Evolutionary conservation across 345 rosid genomes (phyloP).

Genomic region (Citrus glauca): DNA sequence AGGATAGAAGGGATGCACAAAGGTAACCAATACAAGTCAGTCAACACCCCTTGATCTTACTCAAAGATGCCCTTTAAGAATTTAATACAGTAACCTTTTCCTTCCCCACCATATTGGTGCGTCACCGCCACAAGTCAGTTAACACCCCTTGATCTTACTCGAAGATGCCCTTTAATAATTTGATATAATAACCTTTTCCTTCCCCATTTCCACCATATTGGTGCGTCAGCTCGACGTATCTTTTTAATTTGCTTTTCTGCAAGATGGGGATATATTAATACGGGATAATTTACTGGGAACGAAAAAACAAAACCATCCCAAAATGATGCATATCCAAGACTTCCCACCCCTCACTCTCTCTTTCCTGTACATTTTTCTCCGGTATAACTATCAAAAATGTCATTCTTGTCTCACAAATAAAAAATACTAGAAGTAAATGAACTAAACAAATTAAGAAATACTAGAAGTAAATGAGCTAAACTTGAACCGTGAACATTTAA

Average conservation of each 20-base stretch:
- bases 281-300: neutral
- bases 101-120: constrained; percentile 58
- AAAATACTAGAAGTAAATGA: neutral
- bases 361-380: neutral
- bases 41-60: constrained; percentile 24
- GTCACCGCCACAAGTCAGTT: too few species aligned
- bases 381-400: neutral
- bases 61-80: constrained; percentile 39
- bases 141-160: constrained; percentile 21
- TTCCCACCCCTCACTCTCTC: neutral
- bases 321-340: neutral
- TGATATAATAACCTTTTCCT: constrained; percentile 57
- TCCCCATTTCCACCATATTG: constrained; percentile 79
- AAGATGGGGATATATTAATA: neutral
- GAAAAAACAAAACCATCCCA: neutral
- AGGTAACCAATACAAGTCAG: neutral
- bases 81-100: constrained; percentile 51
- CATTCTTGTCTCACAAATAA: neutral
- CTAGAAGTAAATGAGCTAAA: neutral
- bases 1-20: neutral
- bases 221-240: constrained; percentile 41
- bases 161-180: constrained; percentile 40
- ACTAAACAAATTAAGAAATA: neutral
- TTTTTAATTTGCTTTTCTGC: constrained; percentile 54
- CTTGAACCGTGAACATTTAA: neutral